Evolutionary conservation across 495 filamentous ascomycete genomes (phyloP), one percentile per base, ranked within the genome.

Genomic region (Pseudoneurospora amorphoporcata): DNA sequence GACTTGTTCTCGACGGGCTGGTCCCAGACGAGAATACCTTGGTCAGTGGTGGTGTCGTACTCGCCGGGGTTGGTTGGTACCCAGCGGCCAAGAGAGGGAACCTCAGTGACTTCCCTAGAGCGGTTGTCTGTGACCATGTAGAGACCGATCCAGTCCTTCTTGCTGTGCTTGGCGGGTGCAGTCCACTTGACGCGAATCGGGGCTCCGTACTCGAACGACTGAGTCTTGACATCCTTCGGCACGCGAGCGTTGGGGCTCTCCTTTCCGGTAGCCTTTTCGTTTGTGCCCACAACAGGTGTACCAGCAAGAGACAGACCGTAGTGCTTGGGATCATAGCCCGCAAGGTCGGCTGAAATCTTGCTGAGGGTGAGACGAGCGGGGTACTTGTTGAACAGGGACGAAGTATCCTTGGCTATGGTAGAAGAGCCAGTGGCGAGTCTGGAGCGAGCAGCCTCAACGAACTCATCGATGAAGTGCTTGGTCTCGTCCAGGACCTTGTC

Each of bases 111-210:
- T 61, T 97, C 92, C 53, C 95, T 88, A 32, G 91, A 94, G 5
- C 89, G 88, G 78, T 98, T 98, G 80, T 98, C 96, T 4, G 92
- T 93, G 29, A 99, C 91, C 84, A 91, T 92, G 84, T 98, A 99
- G 8, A 99, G 84, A 23, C 94, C 95, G 69, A 99, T 88, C 95
- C 95, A 99, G 80, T 99, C 95, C 75, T 90, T 92, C 78, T 92
- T 95, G 84, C 90, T 91, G 82, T 98, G 95, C 77, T 94, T 94
- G 70, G 91, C 85, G 1, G 95, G 95, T 0, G 95, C 96, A 19
- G 89, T 94, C 95, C 95, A 99, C 76, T 88, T 90, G 75, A 99
- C 92, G 75, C 88, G 92, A 81, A 99, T 92, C 14, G 95, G 93
- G 12, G 94, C 87, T 69, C 95, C 95, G 76, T 98, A 99, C 81